A percentile compares a stretch with the other conserved stretches of the same genome.
phyloP scores from a whole-genome alignment of 805 yeast species.

The Lipomyces mesembrius region DNA sequence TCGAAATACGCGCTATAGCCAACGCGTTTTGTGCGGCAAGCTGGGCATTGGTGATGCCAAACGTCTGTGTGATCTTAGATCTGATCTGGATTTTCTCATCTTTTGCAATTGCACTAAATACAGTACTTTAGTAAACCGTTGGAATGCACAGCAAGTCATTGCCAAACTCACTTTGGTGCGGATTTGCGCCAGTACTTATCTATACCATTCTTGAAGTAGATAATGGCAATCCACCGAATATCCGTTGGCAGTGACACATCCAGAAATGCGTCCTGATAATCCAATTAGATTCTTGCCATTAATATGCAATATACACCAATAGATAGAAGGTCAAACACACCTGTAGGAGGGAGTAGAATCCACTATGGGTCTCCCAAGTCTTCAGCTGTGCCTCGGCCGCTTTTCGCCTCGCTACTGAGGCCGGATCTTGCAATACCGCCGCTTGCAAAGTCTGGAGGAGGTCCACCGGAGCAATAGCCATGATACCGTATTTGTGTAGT shows the following conservation, averaged over 20 bases:
- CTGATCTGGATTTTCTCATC: slow-evolving; percentile 75
- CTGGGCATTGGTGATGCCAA: slow-evolving; percentile 74
- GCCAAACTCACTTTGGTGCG: slow-evolving; percentile 53
- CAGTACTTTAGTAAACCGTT: neutral
- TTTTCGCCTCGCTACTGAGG: slow-evolving; percentile 56
- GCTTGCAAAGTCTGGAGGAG: slow-evolving; percentile 49
- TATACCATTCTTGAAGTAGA: slow-evolving; percentile 85
- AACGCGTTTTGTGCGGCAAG: slow-evolving; percentile 83
- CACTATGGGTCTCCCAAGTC: slow-evolving; percentile 67
- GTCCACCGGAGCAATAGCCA: slow-evolving; percentile 26
- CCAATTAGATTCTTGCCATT: neutral
- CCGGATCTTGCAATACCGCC: slow-evolving; percentile 52
- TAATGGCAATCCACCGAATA: slow-evolving; percentile 83
- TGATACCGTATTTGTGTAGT: slow-evolving; percentile 3
- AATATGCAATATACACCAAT: neutral
- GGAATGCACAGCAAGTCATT: slow-evolving; percentile 1
- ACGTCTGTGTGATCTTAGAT: slow-evolving; percentile 58
- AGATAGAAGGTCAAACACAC: slow-evolving; percentile 37
- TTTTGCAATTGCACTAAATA: slow-evolving; percentile 51
- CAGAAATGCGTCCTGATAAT: slow-evolving; percentile 57
- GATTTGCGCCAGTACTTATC: slow-evolving; percentile 84
- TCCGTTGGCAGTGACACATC: slow-evolving; percentile 64
- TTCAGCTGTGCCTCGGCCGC: slow-evolving; percentile 72
- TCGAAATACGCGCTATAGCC: slow-evolving; percentile 73
- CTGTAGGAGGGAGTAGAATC: slow-evolving; percentile 63